phyloP scores from a whole-genome alignment of 1,284 basidiomycete species.

The Lignosus rhinocerotis region DNA sequence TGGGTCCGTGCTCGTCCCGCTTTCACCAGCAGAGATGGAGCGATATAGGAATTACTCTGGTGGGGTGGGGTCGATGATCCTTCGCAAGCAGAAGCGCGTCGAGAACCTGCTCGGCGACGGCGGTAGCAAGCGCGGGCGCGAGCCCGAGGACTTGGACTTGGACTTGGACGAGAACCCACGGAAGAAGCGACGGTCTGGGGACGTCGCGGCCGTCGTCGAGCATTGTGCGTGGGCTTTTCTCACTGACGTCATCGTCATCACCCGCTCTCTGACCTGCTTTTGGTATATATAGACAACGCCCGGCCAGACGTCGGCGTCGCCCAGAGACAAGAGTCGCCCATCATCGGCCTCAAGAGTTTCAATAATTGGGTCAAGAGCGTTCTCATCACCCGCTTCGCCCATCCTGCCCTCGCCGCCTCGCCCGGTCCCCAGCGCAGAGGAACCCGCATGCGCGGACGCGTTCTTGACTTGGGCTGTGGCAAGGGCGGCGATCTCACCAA shows the following conservation, averaged over 20 bases:
- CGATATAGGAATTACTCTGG: slow-evolving; percentile 60
- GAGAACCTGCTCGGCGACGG: slow-evolving; percentile 32
- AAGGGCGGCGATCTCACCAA: slow-evolving; percentile 98
- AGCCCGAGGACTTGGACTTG: too few species aligned
- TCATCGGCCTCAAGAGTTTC: slow-evolving; percentile 95
- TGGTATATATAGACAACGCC: slow-evolving; percentile 70
- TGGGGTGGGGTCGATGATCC: slow-evolving; percentile 50
- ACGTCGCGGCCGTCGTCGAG: slow-evolving; percentile 66
- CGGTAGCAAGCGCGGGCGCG: slow-evolving; percentile 46
- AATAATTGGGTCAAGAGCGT: slow-evolving; percentile 99
- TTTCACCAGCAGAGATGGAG: slow-evolving; percentile 63
- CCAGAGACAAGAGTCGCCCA: slow-evolving; percentile 88
- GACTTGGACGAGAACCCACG: slow-evolving; percentile 41
- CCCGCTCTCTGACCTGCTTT: slow-evolving; percentile 1
- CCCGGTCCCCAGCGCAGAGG: slow-evolving; percentile 32
- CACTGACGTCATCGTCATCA: slow-evolving; percentile 10
- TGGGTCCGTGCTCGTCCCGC: slow-evolving; percentile 60
- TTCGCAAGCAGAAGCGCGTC: slow-evolving; percentile 61
- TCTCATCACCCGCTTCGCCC: slow-evolving; percentile 85
- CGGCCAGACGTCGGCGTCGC: slow-evolving; percentile 89
- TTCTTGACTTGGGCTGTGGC: slow-evolving; percentile 96
- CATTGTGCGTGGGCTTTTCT: slow-evolving; percentile 57
- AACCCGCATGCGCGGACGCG: slow-evolving; percentile 54
- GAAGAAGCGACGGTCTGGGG: slow-evolving; percentile 56
- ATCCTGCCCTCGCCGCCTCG: slow-evolving; percentile 51